A percentile compares a stretch with the other conserved stretches of the same genome.
Conservation (phyloP, 805 yeast species). For the Ogataea trehaloabstinens region DNA sequence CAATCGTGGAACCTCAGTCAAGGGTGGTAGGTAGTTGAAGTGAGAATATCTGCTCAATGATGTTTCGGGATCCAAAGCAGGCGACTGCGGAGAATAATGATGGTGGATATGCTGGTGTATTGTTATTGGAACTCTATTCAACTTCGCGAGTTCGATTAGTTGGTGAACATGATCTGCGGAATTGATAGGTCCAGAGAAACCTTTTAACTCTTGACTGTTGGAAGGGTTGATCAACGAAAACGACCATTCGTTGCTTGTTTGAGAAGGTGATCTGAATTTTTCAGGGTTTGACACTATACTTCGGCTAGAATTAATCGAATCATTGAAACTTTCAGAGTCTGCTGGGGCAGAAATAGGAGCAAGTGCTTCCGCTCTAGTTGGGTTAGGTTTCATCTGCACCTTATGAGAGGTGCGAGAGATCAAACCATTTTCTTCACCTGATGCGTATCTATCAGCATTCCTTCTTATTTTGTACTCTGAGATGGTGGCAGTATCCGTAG, state of each 20-base stretch:
- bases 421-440: background rate
- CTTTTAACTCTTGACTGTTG: slow-evolving; percentile 41
- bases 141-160: slow-evolving; percentile 59
- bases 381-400: background rate
- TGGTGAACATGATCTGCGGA: slow-evolving; percentile 54
- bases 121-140: slow-evolving; percentile 56
- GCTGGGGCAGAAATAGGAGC: background rate
- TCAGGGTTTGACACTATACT: background rate
- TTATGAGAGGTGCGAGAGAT: background rate
- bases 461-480: background rate
- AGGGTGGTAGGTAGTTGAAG: slow-evolving; percentile 71
- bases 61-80: slow-evolving; percentile 47
- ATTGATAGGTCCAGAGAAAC: slow-evolving; percentile 47
- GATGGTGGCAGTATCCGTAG: background rate
- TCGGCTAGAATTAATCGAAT: background rate
- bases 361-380: background rate
- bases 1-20: slow-evolving; percentile 67
- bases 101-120: slow-evolving; percentile 87
- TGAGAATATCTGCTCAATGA: slow-evolving; percentile 61
- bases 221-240: slow-evolving; percentile 49
- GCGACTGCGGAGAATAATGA: slow-evolving; percentile 54
- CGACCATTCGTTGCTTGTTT: slow-evolving; percentile 55
- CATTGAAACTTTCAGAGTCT: background rate
- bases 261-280: slow-evolving; percentile 27
- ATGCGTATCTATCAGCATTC: background rate